phyloP scores from a whole-genome alignment of 2,329 filamentous ascomycete species.

The Blastomyces emzantsi region DNA sequence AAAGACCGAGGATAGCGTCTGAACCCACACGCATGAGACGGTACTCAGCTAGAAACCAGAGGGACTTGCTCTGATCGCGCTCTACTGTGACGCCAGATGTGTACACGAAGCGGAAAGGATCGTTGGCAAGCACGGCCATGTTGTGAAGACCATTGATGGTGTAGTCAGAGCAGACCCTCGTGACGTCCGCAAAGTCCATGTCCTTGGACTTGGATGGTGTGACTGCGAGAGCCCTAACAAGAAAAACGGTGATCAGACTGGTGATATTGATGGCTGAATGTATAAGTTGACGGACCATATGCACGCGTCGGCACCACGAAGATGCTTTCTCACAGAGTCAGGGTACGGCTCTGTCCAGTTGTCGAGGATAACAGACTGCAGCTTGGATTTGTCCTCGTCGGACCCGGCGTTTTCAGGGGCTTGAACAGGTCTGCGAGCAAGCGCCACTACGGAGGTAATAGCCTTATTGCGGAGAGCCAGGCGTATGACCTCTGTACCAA shows the following conservation, averaged over 20 bases:
- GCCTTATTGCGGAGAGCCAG: conserved; percentile 43
- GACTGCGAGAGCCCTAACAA: background rate
- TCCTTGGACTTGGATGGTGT: background rate
- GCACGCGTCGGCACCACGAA: conserved; percentile 38
- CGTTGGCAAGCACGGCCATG: background rate
- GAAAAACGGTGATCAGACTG: background rate
- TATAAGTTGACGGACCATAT: conserved; percentile 31
- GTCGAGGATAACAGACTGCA: conserved; percentile 42
- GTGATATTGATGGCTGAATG: background rate
- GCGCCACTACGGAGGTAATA: conserved; percentile 45
- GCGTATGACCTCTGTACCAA: conserved; percentile 46
- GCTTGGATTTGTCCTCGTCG: conserved; percentile 40
- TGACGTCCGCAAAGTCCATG: background rate
- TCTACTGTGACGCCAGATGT: conserved; percentile 32
- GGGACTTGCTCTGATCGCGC: conserved; percentile 30
- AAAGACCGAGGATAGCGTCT: background rate
- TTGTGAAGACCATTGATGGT: background rate
- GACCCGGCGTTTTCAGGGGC: conserved; percentile 31
- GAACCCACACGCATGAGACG: conserved; percentile 23
- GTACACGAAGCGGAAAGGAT: conserved; percentile 35
- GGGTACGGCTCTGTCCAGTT: conserved; percentile 47
- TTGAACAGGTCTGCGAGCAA: conserved; percentile 37
- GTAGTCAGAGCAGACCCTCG: background rate
- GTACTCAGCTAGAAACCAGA: conserved; percentile 29
- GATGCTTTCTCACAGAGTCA: conserved; percentile 32